Evolutionary conservation across 192 early-diverging fungal species (phyloP).

Genomic region (Paraglomus brasilianum): DNA sequence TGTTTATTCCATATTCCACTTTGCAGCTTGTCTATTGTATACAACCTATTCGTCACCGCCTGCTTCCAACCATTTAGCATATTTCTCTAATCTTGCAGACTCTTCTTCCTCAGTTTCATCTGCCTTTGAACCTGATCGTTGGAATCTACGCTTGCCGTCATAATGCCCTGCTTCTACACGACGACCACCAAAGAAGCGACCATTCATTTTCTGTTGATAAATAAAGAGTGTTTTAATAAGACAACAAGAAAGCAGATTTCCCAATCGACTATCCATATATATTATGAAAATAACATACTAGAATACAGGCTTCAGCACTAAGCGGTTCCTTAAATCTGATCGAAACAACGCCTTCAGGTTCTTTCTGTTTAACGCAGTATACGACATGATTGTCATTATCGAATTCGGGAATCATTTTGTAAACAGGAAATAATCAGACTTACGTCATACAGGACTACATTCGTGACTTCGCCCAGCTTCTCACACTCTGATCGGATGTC

Average conservation of each 20-base stretch:
- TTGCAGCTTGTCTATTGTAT: no score
- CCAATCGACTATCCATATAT: not conserved
- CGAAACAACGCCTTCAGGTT: conserved; percentile 81
- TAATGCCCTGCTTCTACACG: conserved; percentile 74
- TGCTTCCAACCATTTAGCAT: conserved; percentile 86
- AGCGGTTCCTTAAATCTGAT: conserved; percentile 85
- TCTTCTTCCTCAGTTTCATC: conserved; percentile 73
- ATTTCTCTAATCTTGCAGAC: conserved; percentile 76
- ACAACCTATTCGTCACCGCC: not conserved
- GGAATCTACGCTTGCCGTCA: conserved; percentile 82
- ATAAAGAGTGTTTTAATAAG: not conserved
- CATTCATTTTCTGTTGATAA: conserved; percentile 74
- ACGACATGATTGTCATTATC: not conserved
- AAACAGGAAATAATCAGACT: conserved; percentile 31
- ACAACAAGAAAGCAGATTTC: not conserved
- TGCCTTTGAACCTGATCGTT: conserved; percentile 48
- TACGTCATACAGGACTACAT: conserved; percentile 93
- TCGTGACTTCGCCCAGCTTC: conserved; percentile 90
- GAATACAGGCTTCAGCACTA: conserved; percentile 78
- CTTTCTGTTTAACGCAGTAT: conserved; percentile 46
- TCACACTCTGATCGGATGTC: conserved; percentile 94
- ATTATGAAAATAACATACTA: conserved; percentile 49
- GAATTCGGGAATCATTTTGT: not conserved
- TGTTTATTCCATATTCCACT: no score
- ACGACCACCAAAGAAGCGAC: conserved; percentile 86